These are phyloP conservation scores for Nematocida ausubeli DNA, from an alignment of 371 early-diverging fungal genomes.

Conservation along the genomic window DNA sequence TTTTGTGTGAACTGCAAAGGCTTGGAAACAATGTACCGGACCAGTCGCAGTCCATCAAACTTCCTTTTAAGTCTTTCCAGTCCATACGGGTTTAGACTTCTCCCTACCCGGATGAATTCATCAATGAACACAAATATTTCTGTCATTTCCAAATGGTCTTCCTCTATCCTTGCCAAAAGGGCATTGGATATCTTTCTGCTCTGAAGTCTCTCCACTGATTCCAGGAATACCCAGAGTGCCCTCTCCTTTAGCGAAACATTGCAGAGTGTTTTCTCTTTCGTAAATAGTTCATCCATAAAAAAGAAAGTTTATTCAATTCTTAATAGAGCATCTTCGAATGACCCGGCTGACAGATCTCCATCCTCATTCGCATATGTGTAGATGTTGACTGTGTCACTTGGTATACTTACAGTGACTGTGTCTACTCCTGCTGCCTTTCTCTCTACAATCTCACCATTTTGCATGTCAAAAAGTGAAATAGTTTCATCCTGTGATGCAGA, in stretches of 20 bases:
- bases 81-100: neutral
- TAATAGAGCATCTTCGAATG: slow-evolving; percentile 37
- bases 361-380: slow-evolving; percentile 27
- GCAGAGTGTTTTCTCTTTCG: slow-evolving; percentile 37
- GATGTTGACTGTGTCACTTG: neutral
- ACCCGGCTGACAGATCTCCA: slow-evolving; percentile 14
- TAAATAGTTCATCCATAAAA: slow-evolving; percentile 47
- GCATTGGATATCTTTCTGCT: slow-evolving; percentile 27
- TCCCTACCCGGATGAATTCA: neutral
- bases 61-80: slow-evolving; percentile 33
- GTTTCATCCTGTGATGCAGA: slow-evolving; percentile 25
- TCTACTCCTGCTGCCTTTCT: slow-evolving; percentile 22
- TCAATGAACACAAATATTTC: slow-evolving; percentile 4
- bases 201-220: neutral
- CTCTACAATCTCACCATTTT: slow-evolving; percentile 15
- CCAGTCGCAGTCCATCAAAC: neutral
- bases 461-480: slow-evolving; percentile 20
- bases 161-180: neutral
- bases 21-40: slow-evolving; percentile 7
- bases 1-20: slow-evolving; percentile 9
- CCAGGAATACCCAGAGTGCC: neutral
- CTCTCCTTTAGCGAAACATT: neutral
- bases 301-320: slow-evolving; percentile 38
- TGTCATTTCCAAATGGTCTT: slow-evolving; percentile 13
- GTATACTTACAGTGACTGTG: neutral